Percentiles rank a stretch among this genome's conserved stretches.
phyloP scores from a whole-genome alignment of 352 stramenopile genomes.

The Phytopythium aichiense region DNA sequence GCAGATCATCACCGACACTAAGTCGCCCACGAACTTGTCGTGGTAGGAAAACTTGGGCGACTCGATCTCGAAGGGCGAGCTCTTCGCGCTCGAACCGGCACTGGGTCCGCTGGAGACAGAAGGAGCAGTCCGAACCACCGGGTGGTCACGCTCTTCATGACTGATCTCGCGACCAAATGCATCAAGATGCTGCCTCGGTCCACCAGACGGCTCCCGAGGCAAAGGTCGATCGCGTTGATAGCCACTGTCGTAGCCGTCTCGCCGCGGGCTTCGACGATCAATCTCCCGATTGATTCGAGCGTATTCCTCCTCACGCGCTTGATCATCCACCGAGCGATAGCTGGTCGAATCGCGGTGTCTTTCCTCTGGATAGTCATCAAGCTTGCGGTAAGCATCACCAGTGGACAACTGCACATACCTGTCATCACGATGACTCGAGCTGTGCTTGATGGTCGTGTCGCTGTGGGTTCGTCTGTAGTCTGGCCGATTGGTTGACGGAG shows the following conservation, averaged over 20 bases:
- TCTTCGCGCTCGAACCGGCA: background rate
- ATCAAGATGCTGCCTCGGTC: background rate
- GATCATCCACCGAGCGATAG: background rate
- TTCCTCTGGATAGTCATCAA: slow-evolving; percentile 1
- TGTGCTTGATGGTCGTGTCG: background rate
- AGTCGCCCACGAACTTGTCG: slow-evolving; percentile 39
- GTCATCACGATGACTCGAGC: background rate
- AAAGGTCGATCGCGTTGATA: background rate
- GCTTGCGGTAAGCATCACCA: background rate
- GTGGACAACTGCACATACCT: background rate
- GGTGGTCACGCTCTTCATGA: background rate
- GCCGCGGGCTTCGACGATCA: background rate
- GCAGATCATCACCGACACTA: slow-evolving; percentile 50
- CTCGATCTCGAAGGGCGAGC: slow-evolving; percentile 19
- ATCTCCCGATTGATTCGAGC: background rate
- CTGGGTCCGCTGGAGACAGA: background rate
- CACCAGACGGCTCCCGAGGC: background rate
- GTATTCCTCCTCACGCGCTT: background rate
- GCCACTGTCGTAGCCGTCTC: background rate
- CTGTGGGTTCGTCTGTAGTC: slow-evolving; percentile 5
- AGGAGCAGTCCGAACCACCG: background rate
- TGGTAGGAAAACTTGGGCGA: slow-evolving; percentile 41
- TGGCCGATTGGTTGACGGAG: background rate
- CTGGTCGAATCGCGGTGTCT: background rate
- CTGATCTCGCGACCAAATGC: background rate